A percentile compares a stretch with the other conserved stretches of the same genome.
Evolutionary conservation across 2,329 filamentous ascomycete species (phyloP).

Genomic region (Xylaria sp.): DNA sequence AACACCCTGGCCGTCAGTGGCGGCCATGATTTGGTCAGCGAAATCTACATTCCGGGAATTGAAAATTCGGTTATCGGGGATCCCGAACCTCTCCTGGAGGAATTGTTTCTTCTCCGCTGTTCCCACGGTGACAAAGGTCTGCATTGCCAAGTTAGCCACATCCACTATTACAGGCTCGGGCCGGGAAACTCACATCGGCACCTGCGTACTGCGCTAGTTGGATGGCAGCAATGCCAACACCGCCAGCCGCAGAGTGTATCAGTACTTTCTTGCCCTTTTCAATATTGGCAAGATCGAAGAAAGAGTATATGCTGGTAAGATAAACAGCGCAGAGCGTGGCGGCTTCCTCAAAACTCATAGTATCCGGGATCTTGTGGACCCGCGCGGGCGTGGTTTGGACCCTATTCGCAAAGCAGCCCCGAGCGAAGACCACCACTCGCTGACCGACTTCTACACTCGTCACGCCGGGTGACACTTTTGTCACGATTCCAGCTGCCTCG

Average conservation of each 20-base stretch:
- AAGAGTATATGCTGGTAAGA: constrained; percentile 2
- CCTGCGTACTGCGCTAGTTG: constrained; percentile 14
- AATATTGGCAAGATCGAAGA: neutral
- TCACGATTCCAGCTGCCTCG: too few relatives aligned
- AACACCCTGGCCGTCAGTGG: constrained; percentile 14
- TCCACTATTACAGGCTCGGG: too few relatives aligned
- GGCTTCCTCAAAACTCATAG: constrained; percentile 17
- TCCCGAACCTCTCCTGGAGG: neutral
- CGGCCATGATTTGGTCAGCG: neutral
- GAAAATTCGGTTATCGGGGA: constrained; percentile 7
- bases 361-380: constrained; percentile 3
- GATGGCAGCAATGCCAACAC: constrained; percentile 27
- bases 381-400: neutral
- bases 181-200: constrained; percentile 19
- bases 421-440: constrained; percentile 1
- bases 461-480: too few relatives aligned
- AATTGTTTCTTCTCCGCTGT: constrained; percentile 17
- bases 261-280: constrained; percentile 12
- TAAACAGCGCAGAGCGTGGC: constrained; percentile 13
- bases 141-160: too few relatives aligned
- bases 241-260: constrained; percentile 30
- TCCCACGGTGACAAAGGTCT: constrained; percentile 16
- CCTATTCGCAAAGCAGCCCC: constrained; percentile 2
- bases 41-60: constrained; percentile 4
- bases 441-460: too few relatives aligned